phyloP scores from a whole-genome alignment of 2,329 filamentous ascomycete species.

The Penicillium italicum region DNA sequence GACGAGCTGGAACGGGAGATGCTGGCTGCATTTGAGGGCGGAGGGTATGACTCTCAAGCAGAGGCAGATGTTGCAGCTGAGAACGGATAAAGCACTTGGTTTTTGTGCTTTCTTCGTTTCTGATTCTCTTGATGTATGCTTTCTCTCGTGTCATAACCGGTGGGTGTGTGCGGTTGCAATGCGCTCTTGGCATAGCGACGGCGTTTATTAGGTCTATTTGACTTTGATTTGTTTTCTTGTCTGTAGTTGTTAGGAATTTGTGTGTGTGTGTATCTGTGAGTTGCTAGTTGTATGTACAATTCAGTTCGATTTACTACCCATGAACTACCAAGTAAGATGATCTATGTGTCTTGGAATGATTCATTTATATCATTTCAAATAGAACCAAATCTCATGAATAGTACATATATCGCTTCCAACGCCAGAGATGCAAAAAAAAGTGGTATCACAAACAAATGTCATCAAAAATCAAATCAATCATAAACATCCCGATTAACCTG shows the following conservation, averaged over 20 bases:
- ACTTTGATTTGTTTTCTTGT: not conserved
- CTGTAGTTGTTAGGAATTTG: not conserved
- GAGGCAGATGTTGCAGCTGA: slow-evolving; percentile 36
- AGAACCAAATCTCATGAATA: no score
- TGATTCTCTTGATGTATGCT: slow-evolving; percentile 1
- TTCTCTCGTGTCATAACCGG: slow-evolving; percentile 2
- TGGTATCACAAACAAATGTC: slow-evolving; percentile 5
- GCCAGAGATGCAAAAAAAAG: slow-evolving; percentile 6
- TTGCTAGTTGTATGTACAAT: slow-evolving; percentile 1
- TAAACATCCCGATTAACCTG: slow-evolving; percentile 47
- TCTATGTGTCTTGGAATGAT: not conserved
- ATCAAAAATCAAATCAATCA: slow-evolving; percentile 11
- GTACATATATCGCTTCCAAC: slow-evolving; percentile 2
- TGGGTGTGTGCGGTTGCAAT: slow-evolving; percentile 24
- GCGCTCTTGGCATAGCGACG: slow-evolving; percentile 33
- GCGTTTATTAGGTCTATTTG: slow-evolving; percentile 19
- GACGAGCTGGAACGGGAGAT: slow-evolving; percentile 54
- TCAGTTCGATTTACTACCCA: not conserved
- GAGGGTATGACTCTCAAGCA: slow-evolving; percentile 33
- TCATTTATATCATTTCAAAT: not conserved
- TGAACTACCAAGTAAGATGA: not conserved
- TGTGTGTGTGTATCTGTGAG: not conserved
- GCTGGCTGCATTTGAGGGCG: slow-evolving; percentile 56
- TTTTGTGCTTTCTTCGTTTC: not conserved
- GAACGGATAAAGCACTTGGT: slow-evolving; percentile 26